Percentiles rank a stretch among this genome's conserved stretches.
Evolutionary conservation across 768 basidiomycete species (phyloP).

Genomic region (Lentinula lateritia): DNA sequence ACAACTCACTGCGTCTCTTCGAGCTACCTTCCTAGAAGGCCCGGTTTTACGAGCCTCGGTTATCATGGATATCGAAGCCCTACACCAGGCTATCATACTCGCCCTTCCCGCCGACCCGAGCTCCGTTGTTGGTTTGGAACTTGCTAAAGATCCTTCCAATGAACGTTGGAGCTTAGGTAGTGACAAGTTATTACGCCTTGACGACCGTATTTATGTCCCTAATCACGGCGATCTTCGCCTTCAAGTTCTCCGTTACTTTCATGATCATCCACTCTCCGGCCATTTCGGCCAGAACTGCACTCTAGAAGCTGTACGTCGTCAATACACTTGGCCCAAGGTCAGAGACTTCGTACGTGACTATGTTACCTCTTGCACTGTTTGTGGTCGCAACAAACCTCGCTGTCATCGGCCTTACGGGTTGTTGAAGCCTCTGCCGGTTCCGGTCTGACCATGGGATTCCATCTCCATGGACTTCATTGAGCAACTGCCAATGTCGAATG

Average conservation of each 20-base stretch:
- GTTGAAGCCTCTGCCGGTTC: slow-evolving; percentile 19
- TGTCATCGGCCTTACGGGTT: slow-evolving; percentile 12
- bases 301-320: neutral
- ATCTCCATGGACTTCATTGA: slow-evolving; percentile 22
- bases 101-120: neutral
- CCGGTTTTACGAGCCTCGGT: slow-evolving; percentile 13
- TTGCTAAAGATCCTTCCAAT: neutral
- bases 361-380: slow-evolving; percentile 21
- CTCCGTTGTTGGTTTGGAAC: neutral
- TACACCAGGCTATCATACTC: slow-evolving; percentile 13
- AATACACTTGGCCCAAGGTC: slow-evolving; percentile 6
- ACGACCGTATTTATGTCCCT: slow-evolving; percentile 6
- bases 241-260: slow-evolving; percentile 14
- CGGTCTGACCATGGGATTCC: slow-evolving; percentile 13
- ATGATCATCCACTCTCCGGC: slow-evolving; percentile 21
- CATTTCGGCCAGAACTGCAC: slow-evolving; percentile 27
- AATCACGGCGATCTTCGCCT: slow-evolving; percentile 15
- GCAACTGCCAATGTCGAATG: slow-evolving; percentile 16
- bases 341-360: slow-evolving; percentile 9
- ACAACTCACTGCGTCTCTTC: slow-evolving; percentile 14
- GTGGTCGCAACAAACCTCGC: slow-evolving; percentile 15
- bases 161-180: neutral
- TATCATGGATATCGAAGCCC: slow-evolving; percentile 14
- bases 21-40: slow-evolving; percentile 9
- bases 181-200: neutral